These are phyloP conservation scores for Trypanosoma scelopori DNA, from an alignment of 208 protist genomes.

Conservation along the genomic window DNA sequence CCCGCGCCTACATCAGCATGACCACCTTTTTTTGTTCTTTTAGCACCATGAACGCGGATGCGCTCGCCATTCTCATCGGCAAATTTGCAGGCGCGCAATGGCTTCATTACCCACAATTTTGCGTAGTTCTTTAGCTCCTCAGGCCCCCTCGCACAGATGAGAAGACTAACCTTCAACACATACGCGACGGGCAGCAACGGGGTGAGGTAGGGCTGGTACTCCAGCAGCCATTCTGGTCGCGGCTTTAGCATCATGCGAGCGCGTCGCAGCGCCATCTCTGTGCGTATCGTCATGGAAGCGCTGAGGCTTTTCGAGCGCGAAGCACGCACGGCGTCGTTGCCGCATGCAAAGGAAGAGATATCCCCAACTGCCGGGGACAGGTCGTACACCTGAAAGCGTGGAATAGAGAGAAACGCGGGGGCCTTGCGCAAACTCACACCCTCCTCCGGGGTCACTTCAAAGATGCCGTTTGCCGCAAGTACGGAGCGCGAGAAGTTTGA, in stretches of 20 bases:
- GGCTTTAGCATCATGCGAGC: slow-evolving; percentile 54
- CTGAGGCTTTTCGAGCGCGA: slow-evolving; percentile 49
- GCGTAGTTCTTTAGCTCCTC: slow-evolving; percentile 51
- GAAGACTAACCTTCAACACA: slow-evolving; percentile 53
- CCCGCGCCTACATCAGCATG: too few relatives aligned
- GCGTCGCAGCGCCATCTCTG: slow-evolving; percentile 60
- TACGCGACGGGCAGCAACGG: slow-evolving; percentile 75
- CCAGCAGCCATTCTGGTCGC: slow-evolving; percentile 53
- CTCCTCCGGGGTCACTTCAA: slow-evolving; percentile 53
- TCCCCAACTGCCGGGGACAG: slow-evolving; percentile 29
- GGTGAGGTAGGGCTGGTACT: slow-evolving; percentile 72
- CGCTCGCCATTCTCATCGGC: slow-evolving; percentile 51
- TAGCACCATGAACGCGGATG: slow-evolving; percentile 12
- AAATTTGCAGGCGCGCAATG: slow-evolving; percentile 44
- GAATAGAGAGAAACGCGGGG: slow-evolving; percentile 39
- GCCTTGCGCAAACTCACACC: slow-evolving; percentile 69
- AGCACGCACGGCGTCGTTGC: neutral
- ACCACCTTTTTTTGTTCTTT: neutral
- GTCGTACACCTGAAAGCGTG: slow-evolving; percentile 75
- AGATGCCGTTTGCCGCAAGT: slow-evolving; percentile 30
- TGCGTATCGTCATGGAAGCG: slow-evolving; percentile 58
- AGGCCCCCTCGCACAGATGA: slow-evolving; percentile 40
- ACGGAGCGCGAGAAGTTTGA: slow-evolving; percentile 10
- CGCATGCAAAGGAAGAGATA: neutral
- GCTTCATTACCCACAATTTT: slow-evolving; percentile 57